A percentile compares a stretch with the other conserved stretches of the same genome.
These are phyloP conservation scores for Spergularia azorica DNA, from an alignment of 179 eudicot species.

Conservation along the genomic window DNA sequence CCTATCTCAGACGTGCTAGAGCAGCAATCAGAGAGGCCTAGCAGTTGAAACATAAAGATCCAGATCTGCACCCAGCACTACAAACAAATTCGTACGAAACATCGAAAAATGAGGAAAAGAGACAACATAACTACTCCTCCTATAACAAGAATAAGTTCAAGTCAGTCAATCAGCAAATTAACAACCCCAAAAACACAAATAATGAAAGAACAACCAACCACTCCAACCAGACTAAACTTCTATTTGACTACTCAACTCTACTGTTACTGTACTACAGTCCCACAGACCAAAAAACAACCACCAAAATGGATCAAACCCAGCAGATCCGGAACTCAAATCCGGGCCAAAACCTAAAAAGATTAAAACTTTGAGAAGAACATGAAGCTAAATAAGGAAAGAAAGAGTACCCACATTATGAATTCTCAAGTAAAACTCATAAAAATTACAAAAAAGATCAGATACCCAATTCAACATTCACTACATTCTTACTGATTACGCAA, in stretches of 20 bases:
- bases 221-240: not conserved
- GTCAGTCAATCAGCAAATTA: conserved; percentile 21
- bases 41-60: conserved; percentile 16
- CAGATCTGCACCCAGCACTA: conserved; percentile 3
- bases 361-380: conserved; percentile 3
- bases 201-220: not conserved
- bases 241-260: not conserved
- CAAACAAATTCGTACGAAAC: conserved; percentile 2
- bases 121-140: conserved; percentile 4
- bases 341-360: conserved; percentile 16
- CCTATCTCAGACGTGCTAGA: not conserved
- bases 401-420: conserved; percentile 41
- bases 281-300: not conserved
- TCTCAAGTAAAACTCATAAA: conserved; percentile 5
- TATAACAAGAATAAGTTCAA: not conserved
- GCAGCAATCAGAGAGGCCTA: not conserved
- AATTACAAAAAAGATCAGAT: conserved; percentile 32
- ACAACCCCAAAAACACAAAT: not conserved
- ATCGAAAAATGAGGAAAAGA: not conserved
- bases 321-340: conserved; percentile 42
- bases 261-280: not conserved
- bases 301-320: conserved; percentile 17
- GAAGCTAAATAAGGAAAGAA: conserved; percentile 34
- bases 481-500: no score
- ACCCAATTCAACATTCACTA: conserved; percentile 26